Evolutionary conservation across 257 asterid genomes (phyloP), one percentile per base, ranked within the genome.

Genomic region (Lycium barbarum): DNA sequence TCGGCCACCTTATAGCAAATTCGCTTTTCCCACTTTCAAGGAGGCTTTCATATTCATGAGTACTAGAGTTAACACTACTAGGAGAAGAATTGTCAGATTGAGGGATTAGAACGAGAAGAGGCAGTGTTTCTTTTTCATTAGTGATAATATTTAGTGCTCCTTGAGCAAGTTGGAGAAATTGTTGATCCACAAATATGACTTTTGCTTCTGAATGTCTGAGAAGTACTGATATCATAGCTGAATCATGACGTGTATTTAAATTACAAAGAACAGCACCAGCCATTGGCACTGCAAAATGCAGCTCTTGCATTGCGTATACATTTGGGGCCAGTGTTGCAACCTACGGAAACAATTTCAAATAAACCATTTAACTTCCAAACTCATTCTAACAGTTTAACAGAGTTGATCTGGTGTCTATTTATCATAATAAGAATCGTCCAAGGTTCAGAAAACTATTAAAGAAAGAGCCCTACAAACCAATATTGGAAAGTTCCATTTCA

Each of bases 241-340:
- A 73, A 81, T 89, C 89, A 12, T 87, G 90, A 54, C 91, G 87
- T 8, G 85, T 87, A 78, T 89, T 89, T 22, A 89, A 40, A 6
- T 88, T 85, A 58, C 91, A 89, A 9, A 89, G 79, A 70, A 89
- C 83, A 47, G 87, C 90, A 9, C 91, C 91, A 17, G 91, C 90
- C 90, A 89, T 89, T 47, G 91, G 91, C 40, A 89, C 88, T 6
- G 90, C 91, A 85, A 89, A 89, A 81, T 89, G 91, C 80, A 89
- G 88, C 88, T 89, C 91, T 51, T 89, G 88, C 87, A 89, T 74
- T 36, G 89, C 90, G 53, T 90, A 90, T 54, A 89, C 80, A 82
- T 89, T 89, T 9, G 89, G 91, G 13, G 91, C 91, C 85, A 89
- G 80, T 2, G 84, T 84, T 2, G 91, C 90, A 57, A 87, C 91